Evolutionary conservation across 1,139 yeast genomes (phyloP), one percentile per base, ranked within the genome.

Genomic region (Yamadazyma triangularis): DNA sequence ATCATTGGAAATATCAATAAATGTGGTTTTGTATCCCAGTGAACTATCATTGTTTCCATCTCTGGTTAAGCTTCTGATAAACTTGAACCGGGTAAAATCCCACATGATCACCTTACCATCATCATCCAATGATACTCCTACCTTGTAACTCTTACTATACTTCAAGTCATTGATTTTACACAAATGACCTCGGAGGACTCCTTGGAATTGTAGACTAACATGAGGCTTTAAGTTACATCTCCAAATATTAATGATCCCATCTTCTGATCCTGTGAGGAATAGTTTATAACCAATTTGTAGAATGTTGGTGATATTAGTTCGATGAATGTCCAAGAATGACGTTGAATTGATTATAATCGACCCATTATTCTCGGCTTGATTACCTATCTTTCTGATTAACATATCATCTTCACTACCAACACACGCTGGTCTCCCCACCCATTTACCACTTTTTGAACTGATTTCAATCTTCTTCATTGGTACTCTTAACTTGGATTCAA

Each of bases 211-310:
- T 20, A 78, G 47, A 2, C 48, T 56, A 4, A 47, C 30, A 2
- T 32, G 28, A 2, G 63, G 58, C 26, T 50, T 48, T n/a, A 42
- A 26, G 18, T 40, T 40, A 34, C 61, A 66, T 39, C 60, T 61
- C 86, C 86, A 79, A 5, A 71, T 62, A 43, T 73, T 71, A 9
- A 77, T 64, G 2, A 73, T 52, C 1, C 85, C 86, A 43, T 64
- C 72, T n/a, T 56, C 54, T 5, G 77, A 68, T 0, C 78, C 83
- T 0, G 80, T 75, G 13, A 77, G 41, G 35, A 77, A 64, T 24
- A 55, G 44, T 33, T 63, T 51, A 47, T 54, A 48, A 7, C 72
- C 66, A 34, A 60, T 44, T 39, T 62, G 61, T 44, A 70, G 38
- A 30, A 68, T 41, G 12, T 48, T 31, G 0, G 70, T 56, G 18